Base-by-base conservation (phyloP, 805 yeast genomes). In the Ogataea henricii region DNA sequence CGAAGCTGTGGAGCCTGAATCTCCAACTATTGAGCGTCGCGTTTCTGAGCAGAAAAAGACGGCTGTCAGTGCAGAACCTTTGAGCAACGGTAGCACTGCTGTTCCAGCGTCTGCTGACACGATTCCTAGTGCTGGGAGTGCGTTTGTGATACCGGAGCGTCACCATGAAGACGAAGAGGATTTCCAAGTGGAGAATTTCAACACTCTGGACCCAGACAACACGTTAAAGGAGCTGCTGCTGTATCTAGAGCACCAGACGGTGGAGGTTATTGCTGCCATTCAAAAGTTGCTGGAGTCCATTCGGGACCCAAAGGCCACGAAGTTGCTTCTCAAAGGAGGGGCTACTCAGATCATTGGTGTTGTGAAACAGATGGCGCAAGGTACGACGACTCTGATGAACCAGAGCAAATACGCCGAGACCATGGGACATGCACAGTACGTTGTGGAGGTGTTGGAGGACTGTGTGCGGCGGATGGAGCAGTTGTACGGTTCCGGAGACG, bases 241-340 rank as follows among this genome's bases (percentile, higher is more conserved):
- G 23, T 92, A 90, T 64, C 74, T 92, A 59, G 98, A 92, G 65
- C 96, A 89, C 66, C 96, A 91, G 69, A 91, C 97, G 0, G 91
- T 88, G 14, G 87, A 87, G 59, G 97, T 92, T 2, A 91, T 92
- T 40, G 80, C 90, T 12, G 88, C 96, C 0, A 91, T 91, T 56
- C 97, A 91, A 63, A 79, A 87, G 16, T 74, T 92, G 52, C 74
- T 92, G 49, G 79, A 83, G 3, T 82, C 92, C 0, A 87, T 87
- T 57, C 86, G 86, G 66, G 80, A 81, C 56, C 88, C 89, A 16
- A 83, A 85, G 59, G 83, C 89, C 1, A 85, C 89, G 0, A 81
- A 84, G 54, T 90, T 89, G 2, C 85, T 81, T 47, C 74, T 92
- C 56, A 76, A 91, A 53, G 75, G 71, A 1, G 87, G 87, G 40